A percentile compares a stretch with the other conserved stretches of the same genome.
phyloP scores from a whole-genome alignment of 306 rosid species.

The Corylus avellana region DNA sequence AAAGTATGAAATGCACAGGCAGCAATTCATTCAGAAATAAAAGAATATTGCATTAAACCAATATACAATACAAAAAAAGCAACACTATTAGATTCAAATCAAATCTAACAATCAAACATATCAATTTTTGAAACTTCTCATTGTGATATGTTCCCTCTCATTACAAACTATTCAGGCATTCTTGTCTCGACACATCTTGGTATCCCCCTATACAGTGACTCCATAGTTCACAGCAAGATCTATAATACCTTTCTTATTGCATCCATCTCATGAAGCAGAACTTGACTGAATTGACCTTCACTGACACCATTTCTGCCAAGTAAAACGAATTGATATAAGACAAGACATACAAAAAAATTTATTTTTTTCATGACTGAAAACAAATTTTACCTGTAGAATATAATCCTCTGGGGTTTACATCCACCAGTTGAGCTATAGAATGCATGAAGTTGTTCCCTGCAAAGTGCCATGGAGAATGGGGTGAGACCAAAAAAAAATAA shows the following conservation, averaged over 20 bases:
- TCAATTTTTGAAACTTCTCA: background rate
- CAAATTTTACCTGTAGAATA: slow-evolving; percentile 71
- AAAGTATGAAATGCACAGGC: background rate
- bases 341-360: background rate
- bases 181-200: background rate
- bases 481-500: background rate
- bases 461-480: background rate
- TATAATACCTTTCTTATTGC: slow-evolving; percentile 73
- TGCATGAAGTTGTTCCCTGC: slow-evolving; percentile 59
- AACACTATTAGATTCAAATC: background rate
- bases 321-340: slow-evolving; percentile 1
- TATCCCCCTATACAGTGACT: background rate
- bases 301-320: slow-evolving; percentile 79
- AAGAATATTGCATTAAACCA: background rate
- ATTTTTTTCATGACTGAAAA: background rate
- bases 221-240: background rate
- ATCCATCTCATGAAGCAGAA: slow-evolving; percentile 71
- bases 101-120: background rate
- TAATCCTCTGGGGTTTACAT: slow-evolving; percentile 49
- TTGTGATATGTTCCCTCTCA: background rate
- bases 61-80: background rate
- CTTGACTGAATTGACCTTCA: slow-evolving; percentile 81
- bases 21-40: background rate
- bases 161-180: background rate
- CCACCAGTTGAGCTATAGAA: slow-evolving; percentile 38